Evolutionary conservation across 805 yeast genomes (phyloP).

Genomic region (Wickerhamiella cacticola): DNA sequence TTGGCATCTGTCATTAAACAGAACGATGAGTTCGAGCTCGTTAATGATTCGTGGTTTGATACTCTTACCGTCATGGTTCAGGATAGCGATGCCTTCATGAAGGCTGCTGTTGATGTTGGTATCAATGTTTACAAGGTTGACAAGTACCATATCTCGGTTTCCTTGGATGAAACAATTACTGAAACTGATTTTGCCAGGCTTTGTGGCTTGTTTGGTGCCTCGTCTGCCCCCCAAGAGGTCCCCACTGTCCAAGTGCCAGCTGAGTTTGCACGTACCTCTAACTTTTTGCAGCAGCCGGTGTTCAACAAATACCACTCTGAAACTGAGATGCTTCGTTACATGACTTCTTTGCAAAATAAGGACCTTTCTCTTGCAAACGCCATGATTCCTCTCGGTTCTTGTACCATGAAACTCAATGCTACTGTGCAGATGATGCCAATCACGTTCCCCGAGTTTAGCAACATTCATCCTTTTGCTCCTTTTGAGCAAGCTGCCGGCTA

Average conservation of each 20-base stretch:
- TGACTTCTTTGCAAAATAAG: slow-evolving; percentile 71
- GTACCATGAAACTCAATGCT: slow-evolving; percentile 95
- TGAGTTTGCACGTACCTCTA: slow-evolving; percentile 23
- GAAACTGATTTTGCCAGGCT: slow-evolving; percentile 47
- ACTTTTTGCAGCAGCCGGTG: slow-evolving; percentile 51
- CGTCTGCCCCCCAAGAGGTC: slow-evolving; percentile 18
- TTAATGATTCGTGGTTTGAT: slow-evolving; percentile 67
- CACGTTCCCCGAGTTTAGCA: slow-evolving; percentile 85
- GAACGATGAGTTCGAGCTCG: slow-evolving; percentile 36
- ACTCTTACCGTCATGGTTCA: slow-evolving; percentile 54
- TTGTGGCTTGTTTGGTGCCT: slow-evolving; percentile 47
- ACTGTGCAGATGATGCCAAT: slow-evolving; percentile 92
- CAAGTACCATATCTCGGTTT: slow-evolving; percentile 51
- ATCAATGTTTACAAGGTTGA: slow-evolving; percentile 68
- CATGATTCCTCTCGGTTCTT: slow-evolving; percentile 95
- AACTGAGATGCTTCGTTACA: slow-evolving; percentile 85
- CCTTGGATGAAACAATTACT: slow-evolving; percentile 82
- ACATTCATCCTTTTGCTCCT: slow-evolving; percentile 90
- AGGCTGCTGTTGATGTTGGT: slow-evolving; percentile 47
- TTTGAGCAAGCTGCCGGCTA: slow-evolving; percentile 81
- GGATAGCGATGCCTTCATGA: slow-evolving; percentile 44
- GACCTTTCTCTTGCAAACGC: slow-evolving; percentile 90
- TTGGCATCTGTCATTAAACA: slow-evolving; percentile 50
- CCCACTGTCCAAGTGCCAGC: slow-evolving; percentile 31
- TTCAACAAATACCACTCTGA: slow-evolving; percentile 86